Percentiles rank a stretch among this genome's conserved stretches.
These are phyloP conservation scores for Sporothrix schenckii DNA, from an alignment of 2,329 filamentous ascomycete genomes.

Conservation along the genomic window DNA sequence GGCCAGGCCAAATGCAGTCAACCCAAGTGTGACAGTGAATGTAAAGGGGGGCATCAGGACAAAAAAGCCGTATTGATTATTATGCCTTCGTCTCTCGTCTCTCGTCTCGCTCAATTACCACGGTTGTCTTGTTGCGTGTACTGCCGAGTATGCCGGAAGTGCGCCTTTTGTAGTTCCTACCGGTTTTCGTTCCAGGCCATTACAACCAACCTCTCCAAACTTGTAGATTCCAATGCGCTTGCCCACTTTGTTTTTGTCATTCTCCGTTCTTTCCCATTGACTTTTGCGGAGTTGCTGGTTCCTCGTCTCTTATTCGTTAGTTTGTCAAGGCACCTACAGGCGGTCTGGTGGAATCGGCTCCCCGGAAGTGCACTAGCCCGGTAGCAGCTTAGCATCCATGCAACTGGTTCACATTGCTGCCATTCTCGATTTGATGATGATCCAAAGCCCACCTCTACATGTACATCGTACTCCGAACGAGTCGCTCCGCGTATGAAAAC, in stretches of 20 bases:
- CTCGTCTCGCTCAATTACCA: neutral
- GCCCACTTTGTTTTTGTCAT: neutral
- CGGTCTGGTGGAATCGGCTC: conserved; percentile 24
- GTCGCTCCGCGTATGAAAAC: neutral
- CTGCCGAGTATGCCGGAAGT: neutral
- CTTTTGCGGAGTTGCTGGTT: neutral
- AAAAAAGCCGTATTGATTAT: neutral
- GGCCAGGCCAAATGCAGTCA: conserved; percentile 13
- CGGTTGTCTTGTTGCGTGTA: neutral
- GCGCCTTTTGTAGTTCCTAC: neutral
- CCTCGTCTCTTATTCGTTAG: conserved; percentile 8
- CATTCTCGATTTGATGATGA: conserved; percentile 5
- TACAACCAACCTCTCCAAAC: neutral
- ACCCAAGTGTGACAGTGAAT: too few species aligned
- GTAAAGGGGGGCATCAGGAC: neutral
- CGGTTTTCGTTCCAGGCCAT: neutral
- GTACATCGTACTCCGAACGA: too few species aligned
- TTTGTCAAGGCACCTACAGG: neutral
- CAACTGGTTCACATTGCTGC: neutral
- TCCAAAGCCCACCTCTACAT: neutral
- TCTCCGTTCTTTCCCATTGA: neutral
- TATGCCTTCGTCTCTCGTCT: neutral
- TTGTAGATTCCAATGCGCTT: neutral
- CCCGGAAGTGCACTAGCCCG: conserved; percentile 16
- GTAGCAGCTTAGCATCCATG: neutral